A percentile compares a stretch with the other conserved stretches of the same genome.
Evolutionary conservation across 2,329 filamentous ascomycete species (phyloP).

Genomic region (Domatiomyces globalis): DNA sequence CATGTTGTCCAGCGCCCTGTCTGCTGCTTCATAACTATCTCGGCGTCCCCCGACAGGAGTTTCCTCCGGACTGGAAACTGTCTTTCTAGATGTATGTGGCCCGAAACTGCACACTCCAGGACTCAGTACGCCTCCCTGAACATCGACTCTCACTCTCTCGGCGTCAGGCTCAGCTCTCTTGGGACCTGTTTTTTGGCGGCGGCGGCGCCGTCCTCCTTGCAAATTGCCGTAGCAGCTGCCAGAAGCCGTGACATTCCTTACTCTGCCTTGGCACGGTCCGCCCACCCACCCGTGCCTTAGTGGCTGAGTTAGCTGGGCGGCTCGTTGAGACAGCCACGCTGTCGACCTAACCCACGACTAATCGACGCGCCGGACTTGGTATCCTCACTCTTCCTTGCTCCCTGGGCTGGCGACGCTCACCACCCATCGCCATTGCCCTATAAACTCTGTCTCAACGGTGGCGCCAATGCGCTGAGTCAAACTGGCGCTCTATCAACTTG

Average conservation of each 20-base stretch:
- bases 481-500: constrained; percentile 10
- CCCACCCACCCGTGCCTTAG: background rate
- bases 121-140: background rate
- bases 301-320: background rate
- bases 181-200: background rate
- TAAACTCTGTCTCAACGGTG: background rate
- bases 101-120: background rate
- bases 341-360: background rate
- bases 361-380: background rate
- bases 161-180: background rate
- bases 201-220: background rate
- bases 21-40: background rate
- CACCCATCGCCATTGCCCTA: background rate
- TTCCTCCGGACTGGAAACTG: background rate
- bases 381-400: background rate
- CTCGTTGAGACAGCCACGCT: background rate
- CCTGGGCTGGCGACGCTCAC: background rate
- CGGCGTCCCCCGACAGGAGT: too few relatives aligned
- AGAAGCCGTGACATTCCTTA: background rate
- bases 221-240: background rate
- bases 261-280: background rate
- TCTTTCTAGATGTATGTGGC: background rate
- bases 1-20: background rate
- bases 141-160: background rate
- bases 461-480: constrained; percentile 6